Evolutionary conservation across 495 filamentous ascomycete genomes (phyloP).

Genomic region (Neurospora sp.): DNA sequence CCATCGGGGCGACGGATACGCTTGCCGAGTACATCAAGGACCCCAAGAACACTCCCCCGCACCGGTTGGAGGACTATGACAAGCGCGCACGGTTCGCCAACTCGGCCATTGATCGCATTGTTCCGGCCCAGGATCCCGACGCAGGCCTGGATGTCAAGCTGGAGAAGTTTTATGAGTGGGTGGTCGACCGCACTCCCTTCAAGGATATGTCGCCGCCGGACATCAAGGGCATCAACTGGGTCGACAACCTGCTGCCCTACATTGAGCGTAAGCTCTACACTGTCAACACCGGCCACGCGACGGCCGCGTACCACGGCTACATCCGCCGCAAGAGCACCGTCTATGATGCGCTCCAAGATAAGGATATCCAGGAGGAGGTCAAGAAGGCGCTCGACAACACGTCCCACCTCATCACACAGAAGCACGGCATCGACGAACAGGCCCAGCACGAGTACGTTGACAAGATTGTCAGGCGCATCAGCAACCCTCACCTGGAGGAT

Average conservation of each 20-base stretch:
- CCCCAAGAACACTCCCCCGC: constrained; percentile 48
- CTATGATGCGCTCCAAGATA: constrained; percentile 64
- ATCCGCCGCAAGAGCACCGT: constrained; percentile 72
- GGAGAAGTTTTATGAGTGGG: constrained; percentile 98
- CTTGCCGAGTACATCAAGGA: constrained; percentile 74
- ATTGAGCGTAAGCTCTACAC: constrained; percentile 99
- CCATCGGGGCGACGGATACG: constrained; percentile 81
- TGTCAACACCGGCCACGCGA: constrained; percentile 95
- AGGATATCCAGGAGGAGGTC: constrained; percentile 63
- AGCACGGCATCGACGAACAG: constrained; percentile 65
- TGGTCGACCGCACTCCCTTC: constrained; percentile 80
- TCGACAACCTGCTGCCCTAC: constrained; percentile 82
- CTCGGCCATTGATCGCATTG: constrained; percentile 95
- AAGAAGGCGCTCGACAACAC: constrained; percentile 71
- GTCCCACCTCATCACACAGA: constrained; percentile 68
- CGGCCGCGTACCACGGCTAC: constrained; percentile 94
- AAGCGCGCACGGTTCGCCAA: constrained; percentile 79
- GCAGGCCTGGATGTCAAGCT: constrained; percentile 83
- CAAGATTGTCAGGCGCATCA: constrained; percentile 84
- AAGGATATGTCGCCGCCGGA: constrained; percentile 41
- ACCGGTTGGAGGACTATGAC: constrained; percentile 49
- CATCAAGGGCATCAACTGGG: constrained; percentile 85
- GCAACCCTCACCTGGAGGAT: constrained; percentile 91
- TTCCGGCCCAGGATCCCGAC: constrained; percentile 72
- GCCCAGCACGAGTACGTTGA: constrained; percentile 87